Percentiles rank a stretch among this genome's conserved stretches.
Conservation (phyloP, 352 stramenopile species). For the Saprolegnia parasitica region DNA sequence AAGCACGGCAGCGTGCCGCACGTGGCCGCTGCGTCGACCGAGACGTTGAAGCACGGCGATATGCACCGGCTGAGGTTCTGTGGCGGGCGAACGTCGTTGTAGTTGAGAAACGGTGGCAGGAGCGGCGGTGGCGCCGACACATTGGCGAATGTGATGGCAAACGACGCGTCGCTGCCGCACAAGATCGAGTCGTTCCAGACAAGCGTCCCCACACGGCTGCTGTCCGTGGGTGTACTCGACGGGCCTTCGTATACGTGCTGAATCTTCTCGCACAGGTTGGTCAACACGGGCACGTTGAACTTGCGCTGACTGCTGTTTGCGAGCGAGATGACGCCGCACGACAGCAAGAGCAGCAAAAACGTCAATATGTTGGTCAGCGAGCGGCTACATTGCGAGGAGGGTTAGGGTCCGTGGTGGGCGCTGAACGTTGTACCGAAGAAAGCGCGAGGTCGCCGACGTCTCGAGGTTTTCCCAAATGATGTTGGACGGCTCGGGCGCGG, state of each 20-base stretch:
- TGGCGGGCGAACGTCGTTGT: neutral
- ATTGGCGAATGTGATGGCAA: constrained; percentile 10
- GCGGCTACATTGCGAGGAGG: constrained; percentile 29
- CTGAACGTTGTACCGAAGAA: constrained; percentile 35
- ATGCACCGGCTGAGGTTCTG: constrained; percentile 36
- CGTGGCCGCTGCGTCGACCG: constrained; percentile 28
- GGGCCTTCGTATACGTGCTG: constrained; percentile 13
- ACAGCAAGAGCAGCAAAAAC: constrained; percentile 66
- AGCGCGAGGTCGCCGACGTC: constrained; percentile 50
- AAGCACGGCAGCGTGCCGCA: constrained; percentile 72
- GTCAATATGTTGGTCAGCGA: constrained; percentile 68
- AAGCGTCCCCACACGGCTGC: neutral
- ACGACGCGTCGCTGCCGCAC: neutral
- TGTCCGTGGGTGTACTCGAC: neutral
- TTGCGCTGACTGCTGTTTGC: constrained; percentile 55
- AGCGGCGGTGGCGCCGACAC: neutral
- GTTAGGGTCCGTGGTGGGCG: neutral
- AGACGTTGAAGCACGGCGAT: constrained; percentile 49
- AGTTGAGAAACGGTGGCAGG: neutral
- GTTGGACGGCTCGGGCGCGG: constrained; percentile 74
- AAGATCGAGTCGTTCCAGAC: constrained; percentile 1
- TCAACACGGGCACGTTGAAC: constrained; percentile 42
- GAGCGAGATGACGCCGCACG: constrained; percentile 63
- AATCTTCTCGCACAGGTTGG: constrained; percentile 20
- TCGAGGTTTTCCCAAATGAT: constrained; percentile 87